These are phyloP conservation scores for Tulasnella sp. DNA, from an alignment of 768 basidiomycete species.

Conservation along the genomic window DNA sequence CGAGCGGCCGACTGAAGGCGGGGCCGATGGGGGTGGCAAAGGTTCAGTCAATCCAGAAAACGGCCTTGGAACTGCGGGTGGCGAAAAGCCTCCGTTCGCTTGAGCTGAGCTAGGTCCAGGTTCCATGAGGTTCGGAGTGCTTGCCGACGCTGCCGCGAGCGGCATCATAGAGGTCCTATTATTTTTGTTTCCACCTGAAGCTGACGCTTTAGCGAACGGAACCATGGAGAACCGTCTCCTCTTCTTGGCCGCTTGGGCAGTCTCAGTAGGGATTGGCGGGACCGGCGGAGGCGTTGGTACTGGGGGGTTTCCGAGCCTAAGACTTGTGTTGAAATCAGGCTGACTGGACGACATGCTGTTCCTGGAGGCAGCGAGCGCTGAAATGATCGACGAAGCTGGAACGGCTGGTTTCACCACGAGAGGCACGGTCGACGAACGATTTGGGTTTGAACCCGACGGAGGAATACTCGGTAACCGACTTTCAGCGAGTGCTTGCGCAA, in stretches of 20 bases:
- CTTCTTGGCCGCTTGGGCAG: conserved; percentile 17
- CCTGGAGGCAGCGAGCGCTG: neutral
- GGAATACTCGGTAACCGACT: conserved; percentile 19
- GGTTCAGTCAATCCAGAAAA: neutral
- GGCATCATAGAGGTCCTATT: neutral
- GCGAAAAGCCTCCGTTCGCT: neutral
- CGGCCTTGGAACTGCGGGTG: neutral
- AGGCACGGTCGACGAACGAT: conserved; percentile 8
- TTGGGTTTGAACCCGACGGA: neutral
- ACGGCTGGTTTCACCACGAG: conserved; percentile 5
- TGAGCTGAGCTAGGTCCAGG: neutral
- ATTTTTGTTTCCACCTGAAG: neutral
- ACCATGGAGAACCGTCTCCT: conserved; percentile 28
- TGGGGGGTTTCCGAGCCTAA: neutral
- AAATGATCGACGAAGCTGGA: neutral
- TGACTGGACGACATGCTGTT: conserved; percentile 1
- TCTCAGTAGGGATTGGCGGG: neutral
- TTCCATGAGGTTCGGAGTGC: conserved; percentile 27
- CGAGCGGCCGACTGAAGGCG: neutral
- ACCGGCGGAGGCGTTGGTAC: neutral
- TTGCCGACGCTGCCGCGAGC: conserved; percentile 7
- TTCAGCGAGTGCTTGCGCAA: conserved; percentile 25
- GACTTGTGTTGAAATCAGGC: neutral
- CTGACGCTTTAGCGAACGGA: neutral
- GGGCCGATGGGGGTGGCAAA: conserved; percentile 12